Evolutionary conservation across 2,329 filamentous ascomycete genomes (phyloP).

Genomic region (Trichoderma gracile): DNA sequence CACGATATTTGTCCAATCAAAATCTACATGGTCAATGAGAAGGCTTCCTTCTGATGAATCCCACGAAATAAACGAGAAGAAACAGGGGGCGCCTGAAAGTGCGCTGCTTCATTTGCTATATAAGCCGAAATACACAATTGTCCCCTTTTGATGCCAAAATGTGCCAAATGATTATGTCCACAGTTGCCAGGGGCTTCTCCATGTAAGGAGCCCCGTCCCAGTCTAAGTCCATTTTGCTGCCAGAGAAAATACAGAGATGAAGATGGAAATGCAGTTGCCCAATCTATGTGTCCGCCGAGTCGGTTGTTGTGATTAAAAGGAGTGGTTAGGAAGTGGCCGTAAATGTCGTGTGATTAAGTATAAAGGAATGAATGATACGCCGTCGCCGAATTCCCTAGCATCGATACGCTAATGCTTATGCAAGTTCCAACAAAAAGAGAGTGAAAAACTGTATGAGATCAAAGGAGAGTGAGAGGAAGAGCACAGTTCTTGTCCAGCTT

Average conservation of each 20-base stretch:
- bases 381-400: conserved; percentile 20
- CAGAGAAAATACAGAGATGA: conserved; percentile 1
- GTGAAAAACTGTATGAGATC: background rate
- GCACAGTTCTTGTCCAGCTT: background rate
- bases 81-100: background rate
- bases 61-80: background rate
- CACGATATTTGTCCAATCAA: background rate
- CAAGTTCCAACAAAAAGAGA: conserved; percentile 1
- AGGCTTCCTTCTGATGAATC: background rate
- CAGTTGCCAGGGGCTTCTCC: conserved; percentile 9
- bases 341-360: conserved; percentile 3
- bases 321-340: conserved; percentile 23
- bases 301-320: conserved; percentile 8
- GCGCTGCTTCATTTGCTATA: conserved; percentile 16
- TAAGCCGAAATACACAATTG: conserved; percentile 15
- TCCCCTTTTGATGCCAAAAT: conserved; percentile 21
- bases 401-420: conserved; percentile 15
- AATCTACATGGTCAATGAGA: background rate
- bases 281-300: conserved; percentile 22
- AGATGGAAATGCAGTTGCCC: conserved; percentile 11
- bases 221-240: conserved; percentile 22
- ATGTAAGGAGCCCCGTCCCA: conserved; percentile 5
- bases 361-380: conserved; percentile 16
- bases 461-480: background rate
- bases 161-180: conserved; percentile 10